Percentiles rank a stretch among this genome's conserved stretches.
Evolutionary conservation across 768 basidiomycete species (phyloP).

Genomic region (Vishniacozyma victoriae): DNA sequence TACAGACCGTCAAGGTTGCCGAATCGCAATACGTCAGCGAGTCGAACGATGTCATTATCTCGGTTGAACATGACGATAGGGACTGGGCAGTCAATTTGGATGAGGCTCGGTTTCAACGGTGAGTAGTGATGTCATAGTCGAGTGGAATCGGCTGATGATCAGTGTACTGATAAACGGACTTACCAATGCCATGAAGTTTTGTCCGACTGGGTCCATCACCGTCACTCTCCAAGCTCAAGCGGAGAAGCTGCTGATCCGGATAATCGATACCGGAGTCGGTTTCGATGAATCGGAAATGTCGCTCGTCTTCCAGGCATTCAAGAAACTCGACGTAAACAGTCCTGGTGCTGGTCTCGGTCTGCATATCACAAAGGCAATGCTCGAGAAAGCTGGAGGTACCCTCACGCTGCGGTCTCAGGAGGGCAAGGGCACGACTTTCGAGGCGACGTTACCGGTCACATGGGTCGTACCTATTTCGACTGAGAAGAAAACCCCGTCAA

Average conservation of each 20-base stretch:
- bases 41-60: background rate
- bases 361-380: slow-evolving; percentile 25
- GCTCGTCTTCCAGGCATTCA: slow-evolving; percentile 32
- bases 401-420: slow-evolving; percentile 9
- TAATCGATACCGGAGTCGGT: slow-evolving; percentile 26
- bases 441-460: slow-evolving; percentile 16
- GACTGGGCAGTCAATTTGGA: slow-evolving; percentile 28
- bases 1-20: too few species aligned
- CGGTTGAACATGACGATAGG: slow-evolving; percentile 13
- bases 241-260: slow-evolving; percentile 4
- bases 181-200: slow-evolving; percentile 27
- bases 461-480: slow-evolving; percentile 1
- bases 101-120: slow-evolving; percentile 27
- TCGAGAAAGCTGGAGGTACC: slow-evolving; percentile 24
- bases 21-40: slow-evolving; percentile 1
- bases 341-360: slow-evolving; percentile 37
- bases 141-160: background rate
- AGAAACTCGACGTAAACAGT: slow-evolving; percentile 19
- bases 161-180: slow-evolving; percentile 30
- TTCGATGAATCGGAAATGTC: slow-evolving; percentile 14
- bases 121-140: background rate
- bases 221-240: too few species aligned
- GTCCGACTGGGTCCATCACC: slow-evolving; percentile 15
- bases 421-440: slow-evolving; percentile 20
- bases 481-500: background rate